Evolutionary conservation across 2,329 filamentous ascomycete species (phyloP), one percentile per base, ranked within the genome.

Genomic region (Ustulina deusta): DNA sequence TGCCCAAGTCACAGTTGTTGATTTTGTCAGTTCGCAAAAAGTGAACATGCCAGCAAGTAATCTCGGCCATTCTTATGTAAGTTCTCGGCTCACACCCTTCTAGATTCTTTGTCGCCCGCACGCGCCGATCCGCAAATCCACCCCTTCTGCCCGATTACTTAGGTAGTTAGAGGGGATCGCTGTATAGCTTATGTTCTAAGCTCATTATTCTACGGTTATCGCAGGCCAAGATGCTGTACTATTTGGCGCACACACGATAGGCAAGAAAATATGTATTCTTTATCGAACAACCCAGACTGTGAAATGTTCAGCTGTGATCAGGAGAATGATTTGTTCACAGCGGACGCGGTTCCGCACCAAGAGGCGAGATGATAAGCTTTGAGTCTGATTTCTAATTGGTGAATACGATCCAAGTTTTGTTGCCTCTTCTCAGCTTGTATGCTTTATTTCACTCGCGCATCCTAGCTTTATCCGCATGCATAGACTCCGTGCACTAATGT

Each of bases 401-500:
- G 17, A 56, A 29, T n/a, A n/a, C n/a, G 22, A 11, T 13, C 2
- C 17, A 7, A 7, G 34, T 36, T 10, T 22, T 40, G 20, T 25
- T 9, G 10, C 34, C 7, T 38, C 11, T 55, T 25, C 32, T 25
- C 52, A 25, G 17, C 27, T 52, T 49, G 6, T 49, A 15, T 27
- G 22, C 46, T 29, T n/a, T 7, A 3, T 48, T 40, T 48, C 6
- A 48, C 51, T n/a, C 36, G 25, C 7, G 22, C 61, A 54, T 29
- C 29, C 52, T 57, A 44, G 58, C 34, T 51, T 22, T 40, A 57
- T 34, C 49, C n/a, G 32, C 57, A 29, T 51, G n/a, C 22, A 29
- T 17, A 22, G 56, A 51, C 20, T 29, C 42, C 3, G 15, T 51
- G 29, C 27, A 25, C 32, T 66, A 54, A 34, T 36, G 29, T 25